Conservation (phyloP, 352 stramenopile species). For the Phytophthora podocarpi region DNA sequence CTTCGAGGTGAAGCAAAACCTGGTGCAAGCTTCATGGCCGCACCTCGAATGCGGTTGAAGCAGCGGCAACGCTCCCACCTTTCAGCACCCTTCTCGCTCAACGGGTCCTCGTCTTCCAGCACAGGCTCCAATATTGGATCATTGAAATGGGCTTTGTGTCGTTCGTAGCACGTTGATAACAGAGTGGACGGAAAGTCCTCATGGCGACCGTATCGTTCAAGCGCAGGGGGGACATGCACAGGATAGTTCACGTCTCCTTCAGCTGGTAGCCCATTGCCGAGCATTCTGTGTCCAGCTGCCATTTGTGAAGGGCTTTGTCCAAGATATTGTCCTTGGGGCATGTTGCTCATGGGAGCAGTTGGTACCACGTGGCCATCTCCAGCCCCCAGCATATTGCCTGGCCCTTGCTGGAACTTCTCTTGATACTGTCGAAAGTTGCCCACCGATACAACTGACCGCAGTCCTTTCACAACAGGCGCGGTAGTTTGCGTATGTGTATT, state of each 20-base stretch:
- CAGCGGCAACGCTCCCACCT: conserved; percentile 65
- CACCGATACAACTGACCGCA: conserved; percentile 71
- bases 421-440: conserved; percentile 79
- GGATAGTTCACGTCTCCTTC: conserved; percentile 15
- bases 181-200: conserved; percentile 58
- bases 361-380: conserved; percentile 13
- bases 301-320: conserved; percentile 16
- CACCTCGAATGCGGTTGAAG: conserved; percentile 65
- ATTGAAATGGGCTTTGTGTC: conserved; percentile 76
- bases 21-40: conserved; percentile 62
- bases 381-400: conserved; percentile 2
- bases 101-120: conserved; percentile 74
- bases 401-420: conserved; percentile 46
- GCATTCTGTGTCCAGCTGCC: conserved; percentile 18
- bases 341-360: conserved; percentile 18
- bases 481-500: conserved; percentile 22
- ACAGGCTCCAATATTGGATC: conserved; percentile 66
- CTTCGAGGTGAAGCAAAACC: conserved; percentile 51
- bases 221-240: conserved; percentile 16
- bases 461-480: conserved; percentile 23
- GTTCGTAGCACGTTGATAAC: conserved; percentile 68
- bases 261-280: conserved; percentile 4
- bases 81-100: conserved; percentile 77
- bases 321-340: conserved; percentile 30
- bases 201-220: conserved; percentile 54